A percentile compares a stretch with the other conserved stretches of the same genome.
Conservation (phyloP, 2,329 filamentous ascomycete species). For the Hymenoscyphus linearis region DNA sequence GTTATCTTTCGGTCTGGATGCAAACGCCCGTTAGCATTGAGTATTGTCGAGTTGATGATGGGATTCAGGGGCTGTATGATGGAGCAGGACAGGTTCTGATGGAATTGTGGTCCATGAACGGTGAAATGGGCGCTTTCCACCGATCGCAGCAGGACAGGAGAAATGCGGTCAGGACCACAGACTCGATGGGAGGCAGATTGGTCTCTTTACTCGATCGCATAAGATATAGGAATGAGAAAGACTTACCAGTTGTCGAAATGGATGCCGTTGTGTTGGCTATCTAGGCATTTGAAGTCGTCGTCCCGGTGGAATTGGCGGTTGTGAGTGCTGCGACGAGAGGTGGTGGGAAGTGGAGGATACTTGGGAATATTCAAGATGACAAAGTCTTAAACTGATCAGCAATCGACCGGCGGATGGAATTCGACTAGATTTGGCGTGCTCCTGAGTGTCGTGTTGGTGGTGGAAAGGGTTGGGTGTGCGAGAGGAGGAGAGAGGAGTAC, state of each 20-base stretch:
- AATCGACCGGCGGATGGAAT: slow-evolving; percentile 12
- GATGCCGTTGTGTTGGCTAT: slow-evolving; percentile 31
- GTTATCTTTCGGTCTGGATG: slow-evolving; percentile 17
- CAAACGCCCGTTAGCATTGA: slow-evolving; percentile 19
- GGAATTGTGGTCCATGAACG: slow-evolving; percentile 23
- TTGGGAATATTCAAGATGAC: slow-evolving; percentile 9
- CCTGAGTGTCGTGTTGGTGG: slow-evolving; percentile 18
- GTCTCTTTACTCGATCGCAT: slow-evolving; percentile 31
- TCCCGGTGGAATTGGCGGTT: slow-evolving; percentile 25
- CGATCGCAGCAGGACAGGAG: slow-evolving; percentile 19
- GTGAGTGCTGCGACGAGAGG: slow-evolving; percentile 22
- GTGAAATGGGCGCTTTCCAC: slow-evolving; percentile 23
- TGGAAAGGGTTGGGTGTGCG: slow-evolving; percentile 15
- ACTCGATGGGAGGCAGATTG: slow-evolving; percentile 12
- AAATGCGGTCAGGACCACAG: slow-evolving; percentile 12
- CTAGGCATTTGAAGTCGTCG: slow-evolving; percentile 30
- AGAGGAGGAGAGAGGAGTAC: slow-evolving; percentile 23
- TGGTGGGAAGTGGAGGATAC: slow-evolving; percentile 19
- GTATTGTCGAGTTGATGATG: slow-evolving; percentile 16
- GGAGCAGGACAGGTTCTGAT: slow-evolving; percentile 23
- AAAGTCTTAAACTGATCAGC: slow-evolving; percentile 12
- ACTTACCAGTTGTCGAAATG: slow-evolving; percentile 31
- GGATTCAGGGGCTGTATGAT: slow-evolving; percentile 23
- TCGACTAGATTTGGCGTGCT: slow-evolving; percentile 21
- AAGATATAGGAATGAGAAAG: slow-evolving; percentile 20